Conservation (phyloP, 331 rosid species). For the Rhamnella rubrinervis region DNA sequence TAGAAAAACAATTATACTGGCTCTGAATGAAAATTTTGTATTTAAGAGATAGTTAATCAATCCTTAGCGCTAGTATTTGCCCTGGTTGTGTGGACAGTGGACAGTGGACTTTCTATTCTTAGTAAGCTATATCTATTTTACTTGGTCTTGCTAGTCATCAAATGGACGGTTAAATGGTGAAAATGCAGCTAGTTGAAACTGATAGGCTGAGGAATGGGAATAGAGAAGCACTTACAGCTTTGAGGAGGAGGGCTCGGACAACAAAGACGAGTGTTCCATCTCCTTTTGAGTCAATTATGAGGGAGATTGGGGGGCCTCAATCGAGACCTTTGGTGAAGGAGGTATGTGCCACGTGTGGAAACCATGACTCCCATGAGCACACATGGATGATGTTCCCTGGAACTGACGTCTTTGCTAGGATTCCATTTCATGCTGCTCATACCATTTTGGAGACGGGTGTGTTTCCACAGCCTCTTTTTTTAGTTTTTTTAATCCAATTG, state of each 20-base stretch:
- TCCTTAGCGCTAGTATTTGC: not conserved
- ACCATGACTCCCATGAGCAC: constrained; percentile 64
- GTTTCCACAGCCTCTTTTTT: not conserved
- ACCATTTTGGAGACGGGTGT: constrained; percentile 74
- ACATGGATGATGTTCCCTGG: constrained; percentile 88
- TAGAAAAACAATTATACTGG: not conserved
- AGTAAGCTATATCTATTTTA: not conserved
- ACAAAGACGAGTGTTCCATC: constrained; percentile 78
- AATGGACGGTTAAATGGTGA: constrained; percentile 5
- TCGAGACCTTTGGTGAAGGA: constrained; percentile 78
- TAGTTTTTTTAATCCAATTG: not conserved
- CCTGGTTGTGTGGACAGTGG: not conserved
- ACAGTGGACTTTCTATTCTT: not conserved
- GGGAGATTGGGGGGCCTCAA: constrained; percentile 52
- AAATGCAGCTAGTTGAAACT: constrained; percentile 66
- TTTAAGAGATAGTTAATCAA: not conserved
- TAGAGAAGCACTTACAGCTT: constrained; percentile 82
- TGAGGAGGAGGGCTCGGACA: constrained; percentile 83
- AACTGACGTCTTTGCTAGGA: constrained; percentile 69
- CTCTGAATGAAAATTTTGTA: not conserved
- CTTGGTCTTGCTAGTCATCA: not conserved
- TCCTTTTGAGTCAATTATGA: constrained; percentile 83
- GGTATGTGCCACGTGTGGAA: constrained; percentile 79
- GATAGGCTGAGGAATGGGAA: constrained; percentile 81
- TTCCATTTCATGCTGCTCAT: constrained; percentile 93